Percentiles rank a stretch among this genome's conserved stretches.
Conservation (phyloP, 495 filamentous ascomycete species). For the Penicillium simplicissimum region DNA sequence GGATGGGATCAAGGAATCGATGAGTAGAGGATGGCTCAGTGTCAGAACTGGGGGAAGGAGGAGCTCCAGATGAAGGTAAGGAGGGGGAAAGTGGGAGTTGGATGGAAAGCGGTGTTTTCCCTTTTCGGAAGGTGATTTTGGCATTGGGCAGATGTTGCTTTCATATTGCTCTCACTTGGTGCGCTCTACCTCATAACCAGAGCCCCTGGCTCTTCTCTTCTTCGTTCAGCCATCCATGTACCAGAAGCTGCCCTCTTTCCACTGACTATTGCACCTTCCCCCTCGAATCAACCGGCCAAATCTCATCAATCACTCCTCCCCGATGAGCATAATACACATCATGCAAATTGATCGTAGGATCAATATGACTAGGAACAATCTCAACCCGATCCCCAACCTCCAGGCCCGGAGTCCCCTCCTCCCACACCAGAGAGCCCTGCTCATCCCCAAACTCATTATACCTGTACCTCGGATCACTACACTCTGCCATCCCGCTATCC, state of each 20-base stretch:
- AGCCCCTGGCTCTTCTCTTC: too few species aligned
- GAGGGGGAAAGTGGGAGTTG: too few species aligned
- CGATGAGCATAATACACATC: slow-evolving; percentile 42
- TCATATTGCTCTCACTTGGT: too few species aligned
- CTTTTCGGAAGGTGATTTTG: too few species aligned
- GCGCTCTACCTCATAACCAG: too few species aligned
- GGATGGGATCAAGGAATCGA: too few species aligned
- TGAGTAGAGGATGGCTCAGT: too few species aligned
- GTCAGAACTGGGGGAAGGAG: too few species aligned
- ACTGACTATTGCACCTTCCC: slow-evolving; percentile 37
- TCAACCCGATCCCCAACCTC: slow-evolving; percentile 37
- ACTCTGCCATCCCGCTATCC: slow-evolving; percentile 42
- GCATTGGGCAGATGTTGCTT: too few species aligned
- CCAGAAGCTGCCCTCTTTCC: not conserved
- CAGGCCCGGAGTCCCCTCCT: slow-evolving; percentile 26
- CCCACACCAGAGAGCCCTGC: slow-evolving; percentile 39
- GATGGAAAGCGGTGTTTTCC: too few species aligned
- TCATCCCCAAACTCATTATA: slow-evolving; percentile 42
- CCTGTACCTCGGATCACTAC: slow-evolving; percentile 34
- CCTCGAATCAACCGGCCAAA: slow-evolving; percentile 41
- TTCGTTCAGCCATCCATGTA: too few species aligned
- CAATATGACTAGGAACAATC: slow-evolving; percentile 44
- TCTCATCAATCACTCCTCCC: slow-evolving; percentile 35
- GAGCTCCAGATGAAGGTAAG: too few species aligned
- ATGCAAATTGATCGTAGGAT: slow-evolving; percentile 42